Evolutionary conservation across 2,329 filamentous ascomycete species (phyloP), one percentile per base, ranked within the genome.

Genomic region (Harringtonia lauricola): DNA sequence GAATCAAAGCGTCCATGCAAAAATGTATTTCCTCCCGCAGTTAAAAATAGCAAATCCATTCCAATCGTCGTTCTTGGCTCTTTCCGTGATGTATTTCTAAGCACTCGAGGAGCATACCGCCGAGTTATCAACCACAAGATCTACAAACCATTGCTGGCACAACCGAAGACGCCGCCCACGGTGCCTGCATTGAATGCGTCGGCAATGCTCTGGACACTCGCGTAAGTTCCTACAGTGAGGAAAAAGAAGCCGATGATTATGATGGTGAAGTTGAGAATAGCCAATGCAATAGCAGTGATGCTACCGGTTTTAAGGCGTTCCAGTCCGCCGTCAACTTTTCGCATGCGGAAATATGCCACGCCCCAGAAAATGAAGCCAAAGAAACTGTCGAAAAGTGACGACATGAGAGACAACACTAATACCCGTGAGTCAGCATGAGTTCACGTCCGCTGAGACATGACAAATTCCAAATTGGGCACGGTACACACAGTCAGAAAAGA

Each of bases 321-420:
- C 3, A 70, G 57, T 8, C 72, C 69, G 30, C 76, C 71, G 49
- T 86, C 81, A 2, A 74, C 81, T 18, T 65, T 66, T 39, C 83
- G 72, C 83, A 90, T 86, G 44, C 83, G 75, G 56, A 88, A 74
- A 57, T 86, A 90, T 1, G 84, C 85, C 2, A 86, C 74, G 13
- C 83, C 85, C 85, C 85, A 95, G 69, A 95, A 95, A 57, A 95
- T 94, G 69, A 95, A 95, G 21, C 89, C 89, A 55, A 90, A 90
- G 71, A 88, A 90, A 43, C 84, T 90, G 64, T 95, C 87, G 57
- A 95, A 95, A 2, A 95, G 74, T 4, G 86, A 86, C n/a, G 80
- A 84, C 81, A 88, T 85, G 48, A 87, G 68, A 5, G 79, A 80
- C n/a, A 79, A 62, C 2, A 81, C 71, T 75, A 28, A 14, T n/a